phyloP scores from a whole-genome alignment of 371 early-diverging fungal species.

The Rhizopus arrhizus region DNA sequence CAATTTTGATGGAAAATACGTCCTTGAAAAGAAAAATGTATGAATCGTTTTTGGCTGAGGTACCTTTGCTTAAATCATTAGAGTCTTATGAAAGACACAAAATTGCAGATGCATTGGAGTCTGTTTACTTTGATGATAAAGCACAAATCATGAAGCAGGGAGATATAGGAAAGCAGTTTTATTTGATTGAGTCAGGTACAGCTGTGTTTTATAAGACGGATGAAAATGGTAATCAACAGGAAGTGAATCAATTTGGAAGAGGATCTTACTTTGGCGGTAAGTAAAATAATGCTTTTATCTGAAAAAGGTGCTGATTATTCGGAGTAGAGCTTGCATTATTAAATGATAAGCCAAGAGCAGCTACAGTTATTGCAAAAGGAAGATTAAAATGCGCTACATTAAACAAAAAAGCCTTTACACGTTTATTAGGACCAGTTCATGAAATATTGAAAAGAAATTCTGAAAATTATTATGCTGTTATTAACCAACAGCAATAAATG shows the following conservation, averaged over 20 bases:
- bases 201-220: constrained; percentile 77
- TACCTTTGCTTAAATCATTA: constrained; percentile 80
- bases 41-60: constrained; percentile 89
- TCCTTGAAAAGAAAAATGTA: constrained; percentile 90
- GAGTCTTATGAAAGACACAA: constrained; percentile 93
- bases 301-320: too few species aligned
- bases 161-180: constrained; percentile 80
- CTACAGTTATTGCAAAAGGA: constrained; percentile 86
- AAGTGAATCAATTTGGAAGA: constrained; percentile 72
- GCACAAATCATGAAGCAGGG: constrained; percentile 88
- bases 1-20: constrained; percentile 93
- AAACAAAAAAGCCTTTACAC: constrained; percentile 89
- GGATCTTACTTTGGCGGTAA: constrained; percentile 95
- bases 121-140: constrained; percentile 77
- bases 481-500: constrained; percentile 14
- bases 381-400: constrained; percentile 90
- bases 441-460: constrained; percentile 87
- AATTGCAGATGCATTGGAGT: constrained; percentile 93
- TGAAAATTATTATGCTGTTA: constrained; percentile 67
- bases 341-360: constrained; percentile 89
- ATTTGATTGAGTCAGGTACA: constrained; percentile 89
- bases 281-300: too few species aligned
- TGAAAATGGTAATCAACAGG: constrained; percentile 72
- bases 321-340: constrained; percentile 84
- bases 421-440: constrained; percentile 91